A percentile compares a stretch with the other conserved stretches of the same genome.
phyloP scores from a whole-genome alignment of 768 basidiomycete genomes.

The Stropharia rugosoannulata region DNA sequence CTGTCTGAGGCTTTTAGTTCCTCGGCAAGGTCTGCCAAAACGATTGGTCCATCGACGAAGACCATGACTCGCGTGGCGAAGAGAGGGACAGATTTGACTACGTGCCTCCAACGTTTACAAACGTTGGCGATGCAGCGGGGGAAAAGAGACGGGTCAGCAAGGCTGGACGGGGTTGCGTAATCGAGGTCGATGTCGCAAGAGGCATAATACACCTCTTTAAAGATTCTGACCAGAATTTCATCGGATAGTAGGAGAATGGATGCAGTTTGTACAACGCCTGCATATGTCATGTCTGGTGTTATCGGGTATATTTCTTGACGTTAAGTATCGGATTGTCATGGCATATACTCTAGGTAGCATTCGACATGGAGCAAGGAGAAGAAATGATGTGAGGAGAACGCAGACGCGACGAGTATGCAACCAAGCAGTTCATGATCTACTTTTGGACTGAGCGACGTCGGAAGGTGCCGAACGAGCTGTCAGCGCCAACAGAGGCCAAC shows the following conservation, averaged over 20 bases:
- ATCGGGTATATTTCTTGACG: too few relatives aligned
- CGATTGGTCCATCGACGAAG: constrained; percentile 10
- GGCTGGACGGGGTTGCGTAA: not conserved
- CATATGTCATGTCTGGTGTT: not conserved
- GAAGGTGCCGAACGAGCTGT: too few relatives aligned
- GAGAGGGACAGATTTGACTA: constrained; percentile 5
- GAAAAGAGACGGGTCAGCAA: constrained; percentile 11
- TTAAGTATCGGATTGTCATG: too few relatives aligned
- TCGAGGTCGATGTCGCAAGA: constrained; percentile 8
- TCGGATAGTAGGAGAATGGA: constrained; percentile 8
- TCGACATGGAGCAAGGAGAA: too few relatives aligned
- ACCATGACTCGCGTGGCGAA: constrained; percentile 12
- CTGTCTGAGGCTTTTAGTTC: constrained; percentile 4
- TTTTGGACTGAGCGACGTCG: too few relatives aligned
- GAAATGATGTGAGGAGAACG: too few relatives aligned
- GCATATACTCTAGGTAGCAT: too few relatives aligned
- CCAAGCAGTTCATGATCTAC: too few relatives aligned
- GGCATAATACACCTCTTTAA: constrained; percentile 10
- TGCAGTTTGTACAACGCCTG: not conserved
- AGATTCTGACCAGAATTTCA: constrained; percentile 12
- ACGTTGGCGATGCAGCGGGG: constrained; percentile 11
- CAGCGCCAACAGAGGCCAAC: not conserved
- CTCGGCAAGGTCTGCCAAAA: not conserved
- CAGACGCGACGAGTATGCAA: too few relatives aligned
- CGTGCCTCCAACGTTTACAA: constrained; percentile 10